A percentile compares a stretch with the other conserved stretches of the same genome.
phyloP scores from a whole-genome alignment of 2,329 filamentous ascomycete genomes.

The Seiridium unicorne region DNA sequence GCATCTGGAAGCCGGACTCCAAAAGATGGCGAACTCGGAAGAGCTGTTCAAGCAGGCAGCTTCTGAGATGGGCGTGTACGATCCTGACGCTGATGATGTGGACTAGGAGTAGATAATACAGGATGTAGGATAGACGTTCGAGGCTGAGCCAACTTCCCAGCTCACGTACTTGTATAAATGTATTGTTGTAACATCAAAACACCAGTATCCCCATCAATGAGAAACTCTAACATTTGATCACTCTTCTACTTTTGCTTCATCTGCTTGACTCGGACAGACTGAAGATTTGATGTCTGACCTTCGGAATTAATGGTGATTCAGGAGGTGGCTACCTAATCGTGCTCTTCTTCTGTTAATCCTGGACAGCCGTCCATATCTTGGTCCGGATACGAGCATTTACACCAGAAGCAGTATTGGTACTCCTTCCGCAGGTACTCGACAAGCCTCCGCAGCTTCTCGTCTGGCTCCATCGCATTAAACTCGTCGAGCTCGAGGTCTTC shows the following conservation, averaged over 20 bases:
- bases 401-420: constrained; percentile 93
- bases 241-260: neutral
- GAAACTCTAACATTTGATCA: neutral
- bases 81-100: neutral
- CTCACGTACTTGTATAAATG: neutral
- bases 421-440: constrained; percentile 68
- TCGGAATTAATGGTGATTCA: too few species aligned
- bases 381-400: constrained; percentile 79
- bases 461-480: constrained; percentile 68
- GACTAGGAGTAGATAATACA: neutral
- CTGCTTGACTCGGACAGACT: too few species aligned
- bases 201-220: neutral
- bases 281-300: too few species aligned
- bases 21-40: constrained; percentile 17
- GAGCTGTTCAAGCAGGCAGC: constrained; percentile 30
- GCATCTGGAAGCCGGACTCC: constrained; percentile 28
- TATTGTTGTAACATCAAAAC: neutral
- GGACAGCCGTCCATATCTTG: constrained; percentile 82
- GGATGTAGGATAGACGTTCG: constrained; percentile 2
- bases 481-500: constrained; percentile 78
- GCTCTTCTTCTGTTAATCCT: constrained; percentile 81
- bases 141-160: neutral
- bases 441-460: constrained; percentile 65
- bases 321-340: constrained; percentile 40
- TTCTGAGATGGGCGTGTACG: constrained; percentile 42